These are phyloP conservation scores for Euphorbia lathyris DNA, from an alignment of 345 rosid genomes.

Conservation along the genomic window DNA sequence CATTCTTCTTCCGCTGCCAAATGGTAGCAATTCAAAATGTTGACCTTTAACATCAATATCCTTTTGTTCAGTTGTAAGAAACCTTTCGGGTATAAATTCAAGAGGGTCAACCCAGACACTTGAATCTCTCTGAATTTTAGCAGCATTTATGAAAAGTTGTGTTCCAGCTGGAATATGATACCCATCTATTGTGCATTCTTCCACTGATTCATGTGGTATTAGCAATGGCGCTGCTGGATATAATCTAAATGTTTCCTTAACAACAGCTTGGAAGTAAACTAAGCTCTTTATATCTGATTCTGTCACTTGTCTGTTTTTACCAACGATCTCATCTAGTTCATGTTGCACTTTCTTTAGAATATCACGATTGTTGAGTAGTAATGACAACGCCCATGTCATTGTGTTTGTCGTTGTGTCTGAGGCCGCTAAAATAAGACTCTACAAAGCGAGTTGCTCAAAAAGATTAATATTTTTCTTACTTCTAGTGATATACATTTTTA, in stretches of 20 bases:
- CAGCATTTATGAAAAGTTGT: no score
- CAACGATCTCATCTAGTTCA: conserved; percentile 19
- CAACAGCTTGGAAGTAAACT: no score
- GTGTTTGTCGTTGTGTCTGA: conserved; percentile 19
- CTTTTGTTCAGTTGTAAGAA: conserved; percentile 9
- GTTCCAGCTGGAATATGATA: conserved; percentile 19
- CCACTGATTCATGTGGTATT: background rate
- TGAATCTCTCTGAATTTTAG: no score
- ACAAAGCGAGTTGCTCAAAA: no score
- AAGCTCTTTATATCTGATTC: no score
- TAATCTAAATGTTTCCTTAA: conserved; percentile 21
- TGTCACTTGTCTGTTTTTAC: no score
- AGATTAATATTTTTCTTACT: no score
- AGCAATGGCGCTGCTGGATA: conserved; percentile 15
- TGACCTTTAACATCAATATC: no score
- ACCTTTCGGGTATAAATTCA: conserved; percentile 14
- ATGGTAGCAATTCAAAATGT: no score
- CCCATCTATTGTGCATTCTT: conserved; percentile 11
- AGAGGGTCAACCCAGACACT: background rate
- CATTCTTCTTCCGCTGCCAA: no score
- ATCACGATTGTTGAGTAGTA: conserved; percentile 15
- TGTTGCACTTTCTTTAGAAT: conserved; percentile 17
- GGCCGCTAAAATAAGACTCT: conserved; percentile 21
- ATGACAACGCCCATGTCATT: conserved; percentile 23
- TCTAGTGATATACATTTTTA: no score